Evolutionary conservation across 192 early-diverging fungal species (phyloP).

Genomic region (Gonapodya prolifera): DNA sequence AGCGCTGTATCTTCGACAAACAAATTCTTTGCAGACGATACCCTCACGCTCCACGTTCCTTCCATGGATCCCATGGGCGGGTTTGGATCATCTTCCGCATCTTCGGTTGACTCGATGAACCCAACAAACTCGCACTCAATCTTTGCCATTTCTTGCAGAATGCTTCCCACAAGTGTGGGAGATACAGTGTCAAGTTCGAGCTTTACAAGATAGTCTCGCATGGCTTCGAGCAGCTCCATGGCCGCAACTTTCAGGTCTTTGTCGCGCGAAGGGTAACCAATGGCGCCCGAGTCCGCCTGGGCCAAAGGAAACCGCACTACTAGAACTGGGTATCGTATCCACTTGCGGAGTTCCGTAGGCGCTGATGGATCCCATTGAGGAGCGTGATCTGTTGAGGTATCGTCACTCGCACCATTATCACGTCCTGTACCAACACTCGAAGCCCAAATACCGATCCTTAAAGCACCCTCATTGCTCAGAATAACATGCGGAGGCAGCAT

Average conservation of each 20-base stretch:
- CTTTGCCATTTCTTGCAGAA: background rate
- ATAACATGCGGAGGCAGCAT: background rate
- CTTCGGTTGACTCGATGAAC: background rate
- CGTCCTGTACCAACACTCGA: background rate
- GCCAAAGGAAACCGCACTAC: background rate
- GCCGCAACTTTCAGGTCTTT: too few relatives aligned
- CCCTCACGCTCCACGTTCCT: background rate
- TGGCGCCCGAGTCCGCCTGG: background rate
- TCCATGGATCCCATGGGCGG: background rate
- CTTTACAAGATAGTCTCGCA: background rate
- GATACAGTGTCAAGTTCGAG: background rate
- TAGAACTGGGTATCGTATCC: background rate
- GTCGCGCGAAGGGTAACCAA: background rate
- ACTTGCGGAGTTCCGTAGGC: background rate
- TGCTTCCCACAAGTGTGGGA: background rate
- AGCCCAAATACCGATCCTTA: background rate
- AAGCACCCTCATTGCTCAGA: background rate
- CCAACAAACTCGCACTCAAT: background rate
- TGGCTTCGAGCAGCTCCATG: background rate
- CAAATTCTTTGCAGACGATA: background rate
- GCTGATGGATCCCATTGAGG: background rate
- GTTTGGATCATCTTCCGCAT: background rate
- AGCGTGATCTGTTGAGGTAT: background rate
- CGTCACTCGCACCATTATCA: background rate
- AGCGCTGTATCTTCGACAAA: background rate